Evolutionary conservation across 2,329 filamentous ascomycete species (phyloP).

Genomic region (Claviceps purpurea): DNA sequence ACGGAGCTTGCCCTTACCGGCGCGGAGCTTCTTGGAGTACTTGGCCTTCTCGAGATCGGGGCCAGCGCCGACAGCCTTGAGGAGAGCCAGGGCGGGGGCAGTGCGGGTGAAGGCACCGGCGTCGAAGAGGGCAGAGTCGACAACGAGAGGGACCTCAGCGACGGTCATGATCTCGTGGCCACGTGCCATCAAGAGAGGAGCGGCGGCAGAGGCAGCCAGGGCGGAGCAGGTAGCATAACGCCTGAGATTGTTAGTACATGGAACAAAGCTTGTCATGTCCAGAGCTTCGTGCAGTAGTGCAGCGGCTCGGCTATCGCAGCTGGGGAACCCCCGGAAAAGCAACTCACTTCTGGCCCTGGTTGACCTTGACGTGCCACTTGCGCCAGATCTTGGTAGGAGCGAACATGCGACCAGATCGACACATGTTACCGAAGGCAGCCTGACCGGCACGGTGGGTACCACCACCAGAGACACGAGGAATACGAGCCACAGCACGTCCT

Average conservation of each 20-base stretch:
- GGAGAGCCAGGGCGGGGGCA: constrained; percentile 68
- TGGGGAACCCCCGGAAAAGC: not conserved
- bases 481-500: constrained; percentile 99
- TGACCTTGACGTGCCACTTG: constrained; percentile 99
- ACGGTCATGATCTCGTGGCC: constrained; percentile 89
- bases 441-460: constrained; percentile 99
- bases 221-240: constrained; percentile 97
- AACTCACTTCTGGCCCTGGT: constrained; percentile 86
- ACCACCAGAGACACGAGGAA: constrained; percentile 99
- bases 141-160: constrained; percentile 91
- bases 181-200: constrained; percentile 89
- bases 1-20: constrained; percentile 97
- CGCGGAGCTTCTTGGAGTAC: constrained; percentile 89
- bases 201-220: constrained; percentile 88
- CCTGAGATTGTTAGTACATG: constrained; percentile 29
- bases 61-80: constrained; percentile 83
- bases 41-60: constrained; percentile 91
- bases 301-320: too few relatives aligned
- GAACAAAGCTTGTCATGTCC: not conserved
- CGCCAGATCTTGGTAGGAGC: constrained; percentile 99
- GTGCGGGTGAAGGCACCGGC: constrained; percentile 75
- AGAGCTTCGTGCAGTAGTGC: too few relatives aligned
- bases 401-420: constrained; percentile 99
- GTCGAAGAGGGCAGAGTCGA: constrained; percentile 83
- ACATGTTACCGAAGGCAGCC: constrained; percentile 99